Conservation (phyloP, 441 rosid genomes). For the Corymbia calophylla region DNA sequence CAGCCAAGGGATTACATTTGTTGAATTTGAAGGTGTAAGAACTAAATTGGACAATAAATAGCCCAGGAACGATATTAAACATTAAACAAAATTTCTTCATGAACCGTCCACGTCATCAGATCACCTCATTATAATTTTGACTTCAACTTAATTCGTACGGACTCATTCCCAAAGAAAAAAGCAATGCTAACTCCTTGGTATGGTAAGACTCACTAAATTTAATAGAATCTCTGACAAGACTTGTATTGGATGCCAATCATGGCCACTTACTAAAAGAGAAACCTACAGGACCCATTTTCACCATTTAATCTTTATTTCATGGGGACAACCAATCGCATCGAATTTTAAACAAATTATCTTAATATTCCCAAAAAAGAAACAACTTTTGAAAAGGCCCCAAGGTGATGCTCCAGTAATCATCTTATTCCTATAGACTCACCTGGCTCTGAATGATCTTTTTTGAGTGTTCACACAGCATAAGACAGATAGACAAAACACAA, state of each 20-base stretch:
- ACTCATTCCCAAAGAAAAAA: neutral
- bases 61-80: accelerated
- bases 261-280: neutral
- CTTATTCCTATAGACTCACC: neutral
- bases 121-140: accelerated
- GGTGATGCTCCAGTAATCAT: neutral
- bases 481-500: neutral
- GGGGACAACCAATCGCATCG: neutral
- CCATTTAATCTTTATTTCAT: neutral
- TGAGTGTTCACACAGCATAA: neutral
- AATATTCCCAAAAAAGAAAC: neutral
- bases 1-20: neutral
- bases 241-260: neutral
- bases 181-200: accelerated
- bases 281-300: neutral
- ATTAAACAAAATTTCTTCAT: accelerated
- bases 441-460: neutral
- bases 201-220: neutral
- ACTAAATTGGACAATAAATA: accelerated
- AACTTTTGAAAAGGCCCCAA: neutral
- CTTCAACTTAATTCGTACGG: neutral
- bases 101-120: neutral
- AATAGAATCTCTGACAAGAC: neutral
- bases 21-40: neutral
- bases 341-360: neutral